Percentiles rank a stretch among this genome's conserved stretches.
These are phyloP conservation scores for Fraxinus albicans DNA, from an alignment of 305 asterid genomes.

Conservation along the genomic window DNA sequence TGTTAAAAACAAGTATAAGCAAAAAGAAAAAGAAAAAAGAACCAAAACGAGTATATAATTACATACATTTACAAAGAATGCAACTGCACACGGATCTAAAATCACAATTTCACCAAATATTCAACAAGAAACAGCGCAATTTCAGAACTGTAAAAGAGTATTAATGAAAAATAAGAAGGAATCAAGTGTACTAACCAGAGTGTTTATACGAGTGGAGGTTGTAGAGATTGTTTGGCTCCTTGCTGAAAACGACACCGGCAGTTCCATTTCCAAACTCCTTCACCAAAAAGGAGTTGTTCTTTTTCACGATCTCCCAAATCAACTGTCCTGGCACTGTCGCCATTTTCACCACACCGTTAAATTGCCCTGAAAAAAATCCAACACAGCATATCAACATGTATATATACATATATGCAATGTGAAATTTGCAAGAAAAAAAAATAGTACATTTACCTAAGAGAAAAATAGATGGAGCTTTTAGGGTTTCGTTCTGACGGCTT, in stretches of 20 bases:
- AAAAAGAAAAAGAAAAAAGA: neutral
- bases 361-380: neutral
- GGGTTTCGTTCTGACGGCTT: conserved; percentile 46
- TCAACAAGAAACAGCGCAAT: neutral
- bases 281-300: conserved; percentile 66
- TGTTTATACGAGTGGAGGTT: conserved; percentile 65
- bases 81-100: neutral
- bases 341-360: conserved; percentile 38
- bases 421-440: neutral
- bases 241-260: conserved; percentile 61
- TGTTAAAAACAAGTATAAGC: neutral
- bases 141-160: neutral
- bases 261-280: conserved; percentile 72
- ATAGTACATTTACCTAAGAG: neutral
- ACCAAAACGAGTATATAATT: neutral
- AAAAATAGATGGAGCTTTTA: conserved; percentile 14
- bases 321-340: conserved; percentile 73
- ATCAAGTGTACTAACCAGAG: conserved; percentile 42
- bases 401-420: neutral
- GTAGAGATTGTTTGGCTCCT: conserved; percentile 72
- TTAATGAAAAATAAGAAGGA: neutral
- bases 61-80: neutral
- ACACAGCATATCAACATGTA: neutral
- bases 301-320: conserved; percentile 82
- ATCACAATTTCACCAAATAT: neutral